A percentile compares a stretch with the other conserved stretches of the same genome.
Evolutionary conservation across 345 rosid genomes (phyloP).

Genomic region (Lepidium africanum): DNA sequence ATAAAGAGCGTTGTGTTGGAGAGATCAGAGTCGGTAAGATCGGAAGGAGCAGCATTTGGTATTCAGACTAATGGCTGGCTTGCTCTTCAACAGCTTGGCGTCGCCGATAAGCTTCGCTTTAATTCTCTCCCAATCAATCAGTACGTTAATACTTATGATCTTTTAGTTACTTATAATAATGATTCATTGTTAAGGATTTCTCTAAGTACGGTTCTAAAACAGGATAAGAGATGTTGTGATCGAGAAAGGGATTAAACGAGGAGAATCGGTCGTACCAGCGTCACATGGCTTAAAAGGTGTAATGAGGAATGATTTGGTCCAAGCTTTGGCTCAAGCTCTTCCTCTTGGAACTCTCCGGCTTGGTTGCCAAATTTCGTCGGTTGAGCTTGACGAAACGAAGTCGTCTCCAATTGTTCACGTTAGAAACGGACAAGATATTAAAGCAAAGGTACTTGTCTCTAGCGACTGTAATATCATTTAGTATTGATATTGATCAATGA

Average conservation of each 20-base stretch:
- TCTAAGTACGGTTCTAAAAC: not conserved
- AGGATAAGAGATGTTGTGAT: conserved; percentile 18
- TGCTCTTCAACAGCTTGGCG: conserved; percentile 50
- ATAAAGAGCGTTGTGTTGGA: conserved; percentile 47
- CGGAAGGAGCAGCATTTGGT: conserved; percentile 42
- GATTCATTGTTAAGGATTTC: not conserved
- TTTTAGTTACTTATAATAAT: too few relatives aligned
- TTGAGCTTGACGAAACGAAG: conserved; percentile 27
- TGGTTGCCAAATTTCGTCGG: conserved; percentile 28
- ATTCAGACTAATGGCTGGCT: conserved; percentile 60
- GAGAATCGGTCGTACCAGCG: not conserved
- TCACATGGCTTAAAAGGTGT: conserved; percentile 38
- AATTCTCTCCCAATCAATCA: conserved; percentile 25
- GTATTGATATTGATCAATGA: not conserved
- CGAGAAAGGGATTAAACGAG: conserved; percentile 15
- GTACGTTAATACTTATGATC: conserved; percentile 2
- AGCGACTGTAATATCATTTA: not conserved
- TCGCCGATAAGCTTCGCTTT: conserved; percentile 37
- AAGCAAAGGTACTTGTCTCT: conserved; percentile 42
- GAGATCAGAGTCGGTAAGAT: conserved; percentile 37
- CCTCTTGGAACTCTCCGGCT: conserved; percentile 35
- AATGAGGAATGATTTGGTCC: conserved; percentile 38
- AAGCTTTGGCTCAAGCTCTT: conserved; percentile 35
- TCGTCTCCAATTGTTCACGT: conserved; percentile 28
- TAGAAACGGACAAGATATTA: conserved; percentile 27